Percentiles rank a stretch among this genome's conserved stretches.
Evolutionary conservation across 805 yeast genomes (phyloP).

Genomic region (Sugiyamaella valdiviana): DNA sequence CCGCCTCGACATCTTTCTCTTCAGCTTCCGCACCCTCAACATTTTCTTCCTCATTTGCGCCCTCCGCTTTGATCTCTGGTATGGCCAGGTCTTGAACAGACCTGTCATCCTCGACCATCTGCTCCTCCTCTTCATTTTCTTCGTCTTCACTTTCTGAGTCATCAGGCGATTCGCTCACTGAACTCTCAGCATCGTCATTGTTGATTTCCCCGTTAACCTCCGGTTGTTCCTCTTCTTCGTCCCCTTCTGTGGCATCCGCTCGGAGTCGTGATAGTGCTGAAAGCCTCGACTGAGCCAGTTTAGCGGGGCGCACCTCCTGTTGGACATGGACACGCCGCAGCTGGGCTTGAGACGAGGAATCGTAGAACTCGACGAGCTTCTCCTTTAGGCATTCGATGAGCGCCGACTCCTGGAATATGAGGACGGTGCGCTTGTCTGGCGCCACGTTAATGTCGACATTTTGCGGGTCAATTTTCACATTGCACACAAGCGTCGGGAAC

Average conservation of each 20-base stretch:
- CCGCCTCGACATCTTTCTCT: neutral
- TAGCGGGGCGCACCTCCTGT: neutral
- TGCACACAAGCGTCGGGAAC: conserved; percentile 59
- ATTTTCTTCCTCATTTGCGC: conserved; percentile 8
- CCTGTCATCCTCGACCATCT: conserved; percentile 14
- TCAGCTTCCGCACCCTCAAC: conserved; percentile 14
- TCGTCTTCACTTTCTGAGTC: conserved; percentile 18
- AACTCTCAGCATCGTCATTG: too few relatives aligned
- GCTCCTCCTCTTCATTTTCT: conserved; percentile 17
- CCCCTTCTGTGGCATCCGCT: too few relatives aligned
- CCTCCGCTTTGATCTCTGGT: conserved; percentile 16
- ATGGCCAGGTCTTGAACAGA: too few relatives aligned
- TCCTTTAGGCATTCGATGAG: conserved; percentile 51
- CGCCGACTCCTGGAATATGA: conserved; percentile 60
- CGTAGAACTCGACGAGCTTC: conserved; percentile 44
- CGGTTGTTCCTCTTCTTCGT: too few relatives aligned
- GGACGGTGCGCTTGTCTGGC: conserved; percentile 77
- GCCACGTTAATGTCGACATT: conserved; percentile 75
- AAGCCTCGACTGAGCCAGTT: neutral
- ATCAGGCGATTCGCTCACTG: too few relatives aligned
- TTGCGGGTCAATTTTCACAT: conserved; percentile 47
- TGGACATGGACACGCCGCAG: neutral
- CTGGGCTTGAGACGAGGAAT: conserved; percentile 33
- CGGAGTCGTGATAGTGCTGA: neutral
- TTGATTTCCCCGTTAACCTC: too few relatives aligned